Conservation (phyloP, 2,329 filamentous ascomycete species). For the Fusarium beomiforme region DNA sequence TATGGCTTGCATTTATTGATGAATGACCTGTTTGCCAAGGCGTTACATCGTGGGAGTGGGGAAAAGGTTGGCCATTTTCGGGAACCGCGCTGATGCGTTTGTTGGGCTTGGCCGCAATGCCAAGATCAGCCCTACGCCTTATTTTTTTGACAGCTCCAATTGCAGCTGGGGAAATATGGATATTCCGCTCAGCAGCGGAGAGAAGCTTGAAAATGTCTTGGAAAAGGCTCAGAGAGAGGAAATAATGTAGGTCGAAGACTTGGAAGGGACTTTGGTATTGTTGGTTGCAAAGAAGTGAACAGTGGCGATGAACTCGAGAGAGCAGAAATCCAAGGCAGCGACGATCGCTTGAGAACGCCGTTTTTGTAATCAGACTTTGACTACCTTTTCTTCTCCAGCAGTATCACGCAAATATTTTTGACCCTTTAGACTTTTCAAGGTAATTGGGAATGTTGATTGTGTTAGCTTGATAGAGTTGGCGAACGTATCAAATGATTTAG, state of each 20-base stretch:
- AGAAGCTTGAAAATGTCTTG: not conserved
- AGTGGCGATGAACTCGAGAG: not conserved
- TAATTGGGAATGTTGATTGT: no score
- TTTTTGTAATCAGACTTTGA: no score
- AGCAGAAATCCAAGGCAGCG: rapidly evolving
- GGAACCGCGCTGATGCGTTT: not conserved
- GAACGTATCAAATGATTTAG: no score
- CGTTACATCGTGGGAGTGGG: not conserved
- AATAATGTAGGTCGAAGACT: not conserved
- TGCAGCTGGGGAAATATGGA: rapidly evolving
- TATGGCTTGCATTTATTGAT: not conserved
- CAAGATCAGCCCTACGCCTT: not conserved
- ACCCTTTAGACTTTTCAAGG: no score
- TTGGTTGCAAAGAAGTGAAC: not conserved
- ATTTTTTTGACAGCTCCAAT: not conserved
- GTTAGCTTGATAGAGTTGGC: no score
- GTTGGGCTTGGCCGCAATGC: not conserved
- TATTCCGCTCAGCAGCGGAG: not conserved
- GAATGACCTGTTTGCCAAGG: not conserved
- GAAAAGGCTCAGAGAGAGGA: no score
- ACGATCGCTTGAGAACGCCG: no score
- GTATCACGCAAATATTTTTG: no score
- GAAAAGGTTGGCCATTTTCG: not conserved
- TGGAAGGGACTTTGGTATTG: not conserved
- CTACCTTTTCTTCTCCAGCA: no score